phyloP scores from a whole-genome alignment of 2,329 filamentous ascomycete genomes.

The Epichloe sp. region DNA sequence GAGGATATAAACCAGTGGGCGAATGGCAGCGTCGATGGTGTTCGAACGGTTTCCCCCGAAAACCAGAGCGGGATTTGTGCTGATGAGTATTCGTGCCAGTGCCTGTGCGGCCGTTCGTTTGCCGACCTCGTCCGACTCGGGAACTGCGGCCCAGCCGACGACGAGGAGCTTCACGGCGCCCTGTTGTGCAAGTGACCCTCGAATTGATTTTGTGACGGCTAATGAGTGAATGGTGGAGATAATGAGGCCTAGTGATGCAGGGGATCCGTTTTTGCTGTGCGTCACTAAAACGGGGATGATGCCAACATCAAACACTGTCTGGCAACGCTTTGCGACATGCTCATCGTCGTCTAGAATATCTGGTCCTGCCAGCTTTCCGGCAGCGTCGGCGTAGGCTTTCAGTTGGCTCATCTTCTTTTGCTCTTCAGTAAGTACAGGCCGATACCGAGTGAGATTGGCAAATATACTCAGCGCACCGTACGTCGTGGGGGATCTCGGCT shows the following conservation, averaged over 20 bases:
- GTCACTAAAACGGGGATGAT: conserved; percentile 65
- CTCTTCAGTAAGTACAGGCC: conserved; percentile 69
- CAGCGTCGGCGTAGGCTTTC: conserved; percentile 85
- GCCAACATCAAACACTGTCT: conserved; percentile 64
- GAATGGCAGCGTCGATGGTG: conserved; percentile 66
- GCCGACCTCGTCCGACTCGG: conserved; percentile 32
- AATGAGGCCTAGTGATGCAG: conserved; percentile 57
- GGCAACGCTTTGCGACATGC: conserved; percentile 64
- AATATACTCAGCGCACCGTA: conserved; percentile 83
- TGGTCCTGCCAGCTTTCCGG: conserved; percentile 47
- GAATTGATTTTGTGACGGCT: conserved; percentile 57
- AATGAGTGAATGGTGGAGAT: conserved; percentile 67
- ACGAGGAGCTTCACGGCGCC: conserved; percentile 82
- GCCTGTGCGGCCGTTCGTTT: conserved; percentile 61
- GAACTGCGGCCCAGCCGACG: conserved; percentile 50
- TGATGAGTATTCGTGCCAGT: conserved; percentile 74
- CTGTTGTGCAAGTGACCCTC: conserved; percentile 78
- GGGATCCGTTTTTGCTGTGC: conserved; percentile 59
- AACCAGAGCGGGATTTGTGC: conserved; percentile 69
- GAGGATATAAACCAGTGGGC: conserved; percentile 66
- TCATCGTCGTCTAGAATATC: conserved; percentile 65
- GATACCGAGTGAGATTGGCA: conserved; percentile 71
- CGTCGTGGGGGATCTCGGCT: conserved; percentile 55
- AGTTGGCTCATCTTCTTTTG: conserved; percentile 85
- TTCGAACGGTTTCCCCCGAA: conserved; percentile 71